Evolutionary conservation across 1,139 yeast species (phyloP).

Genomic region (Hemisphaericaspora xylofermentans): DNA sequence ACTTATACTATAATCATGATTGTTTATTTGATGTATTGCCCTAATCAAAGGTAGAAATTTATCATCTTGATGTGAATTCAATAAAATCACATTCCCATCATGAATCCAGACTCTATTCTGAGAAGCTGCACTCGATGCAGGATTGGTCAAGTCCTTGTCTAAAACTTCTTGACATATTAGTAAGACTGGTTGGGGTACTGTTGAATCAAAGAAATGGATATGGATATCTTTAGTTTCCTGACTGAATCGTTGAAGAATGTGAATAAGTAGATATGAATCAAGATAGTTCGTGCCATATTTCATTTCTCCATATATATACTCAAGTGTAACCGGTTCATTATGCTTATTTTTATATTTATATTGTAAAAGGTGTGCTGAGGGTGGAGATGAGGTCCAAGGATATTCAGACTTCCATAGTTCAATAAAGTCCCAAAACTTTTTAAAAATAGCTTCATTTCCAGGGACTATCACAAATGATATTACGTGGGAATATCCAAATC

Average conservation of each 20-base stretch:
- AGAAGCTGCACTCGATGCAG: slow-evolving; percentile 35
- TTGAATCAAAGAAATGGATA: slow-evolving; percentile 49
- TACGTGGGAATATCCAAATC: slow-evolving; percentile 9
- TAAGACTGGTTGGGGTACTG: slow-evolving; percentile 55
- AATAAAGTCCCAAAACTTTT: slow-evolving; percentile 8
- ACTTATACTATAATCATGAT: slow-evolving; percentile 19
- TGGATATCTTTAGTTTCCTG: slow-evolving; percentile 29
- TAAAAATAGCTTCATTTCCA: neutral
- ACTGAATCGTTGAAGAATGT: slow-evolving; percentile 38
- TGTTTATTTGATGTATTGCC: slow-evolving; percentile 31
- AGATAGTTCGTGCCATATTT: slow-evolving; percentile 41
- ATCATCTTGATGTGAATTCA: slow-evolving; percentile 26
- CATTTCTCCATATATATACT: slow-evolving; percentile 44
- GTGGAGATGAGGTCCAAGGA: slow-evolving; percentile 14
- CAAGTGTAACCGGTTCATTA: slow-evolving; percentile 2
- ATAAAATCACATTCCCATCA: slow-evolving; percentile 26
- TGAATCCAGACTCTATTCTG: slow-evolving; percentile 48
- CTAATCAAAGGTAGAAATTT: slow-evolving; percentile 25
- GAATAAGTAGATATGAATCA: slow-evolving; percentile 49
- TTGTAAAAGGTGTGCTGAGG: slow-evolving; percentile 3
- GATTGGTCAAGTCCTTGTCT: slow-evolving; percentile 46
- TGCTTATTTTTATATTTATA: slow-evolving; percentile 5
- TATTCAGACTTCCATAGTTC: slow-evolving; percentile 12
- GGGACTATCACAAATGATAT: slow-evolving; percentile 12
- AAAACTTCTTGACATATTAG: slow-evolving; percentile 43